Percentiles rank a stretch among this genome's conserved stretches.
Evolutionary conservation across 1,284 basidiomycete genomes (phyloP).

Genomic region (Trichosporon sp.): DNA sequence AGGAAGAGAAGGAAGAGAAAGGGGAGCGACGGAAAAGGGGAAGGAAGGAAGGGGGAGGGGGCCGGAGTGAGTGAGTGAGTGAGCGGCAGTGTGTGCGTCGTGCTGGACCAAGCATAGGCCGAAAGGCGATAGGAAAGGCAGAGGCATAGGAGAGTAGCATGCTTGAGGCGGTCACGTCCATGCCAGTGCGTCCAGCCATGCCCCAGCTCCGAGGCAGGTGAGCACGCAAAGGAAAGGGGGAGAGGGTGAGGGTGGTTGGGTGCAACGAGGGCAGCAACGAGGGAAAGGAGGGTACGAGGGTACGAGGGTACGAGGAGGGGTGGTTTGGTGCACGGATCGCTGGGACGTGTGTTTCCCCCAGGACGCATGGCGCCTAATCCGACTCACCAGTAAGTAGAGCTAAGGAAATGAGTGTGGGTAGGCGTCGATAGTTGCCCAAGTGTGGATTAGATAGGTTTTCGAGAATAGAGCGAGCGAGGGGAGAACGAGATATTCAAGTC

Average conservation of each 20-base stretch:
- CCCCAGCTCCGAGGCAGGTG: background rate
- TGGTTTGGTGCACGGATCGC: background rate
- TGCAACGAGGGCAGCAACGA: background rate
- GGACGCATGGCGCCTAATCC: background rate
- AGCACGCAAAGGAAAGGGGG: background rate
- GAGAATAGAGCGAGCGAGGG: no score
- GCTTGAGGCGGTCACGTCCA: no score
- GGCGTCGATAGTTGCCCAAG: conserved; percentile 7
- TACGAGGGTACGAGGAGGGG: background rate
- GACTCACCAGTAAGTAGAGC: background rate
- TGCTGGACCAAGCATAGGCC: no score
- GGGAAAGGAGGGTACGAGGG: background rate
- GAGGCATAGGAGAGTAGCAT: no score
- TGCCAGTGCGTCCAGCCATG: background rate
- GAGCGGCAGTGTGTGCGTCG: background rate
- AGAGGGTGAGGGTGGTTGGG: background rate
- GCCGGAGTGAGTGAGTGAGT: no score
- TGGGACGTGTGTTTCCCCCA: background rate
- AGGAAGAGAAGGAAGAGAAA: conserved; percentile 4
- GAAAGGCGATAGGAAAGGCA: no score
- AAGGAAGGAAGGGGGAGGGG: background rate
- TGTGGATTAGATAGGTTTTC: no score
- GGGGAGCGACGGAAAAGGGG: conserved; percentile 6
- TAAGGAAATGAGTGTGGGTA: conserved; percentile 9
- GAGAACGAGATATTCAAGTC: no score